A percentile compares a stretch with the other conserved stretches of the same genome.
These are phyloP conservation scores for Hypoxylon rickii DNA, from an alignment of 495 filamentous ascomycete genomes.

Conservation along the genomic window DNA sequence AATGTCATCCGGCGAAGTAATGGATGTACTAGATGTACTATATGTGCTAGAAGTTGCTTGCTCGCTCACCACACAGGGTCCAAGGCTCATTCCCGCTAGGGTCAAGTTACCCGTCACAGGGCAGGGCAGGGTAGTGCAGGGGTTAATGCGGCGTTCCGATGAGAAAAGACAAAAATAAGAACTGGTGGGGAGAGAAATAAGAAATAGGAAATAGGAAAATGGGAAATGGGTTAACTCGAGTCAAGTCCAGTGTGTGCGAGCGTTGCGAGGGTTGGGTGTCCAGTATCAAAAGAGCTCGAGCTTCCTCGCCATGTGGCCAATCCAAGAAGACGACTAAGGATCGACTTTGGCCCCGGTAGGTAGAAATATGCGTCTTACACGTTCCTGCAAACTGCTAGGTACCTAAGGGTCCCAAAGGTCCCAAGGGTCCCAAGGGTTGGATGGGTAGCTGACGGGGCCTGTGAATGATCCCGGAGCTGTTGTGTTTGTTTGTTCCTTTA, in stretches of 20 bases:
- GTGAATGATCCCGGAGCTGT: constrained; percentile 18
- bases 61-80: constrained; percentile 17
- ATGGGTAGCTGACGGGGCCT: constrained; percentile 11
- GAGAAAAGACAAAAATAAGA: constrained; percentile 22
- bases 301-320: constrained; percentile 16
- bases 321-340: constrained; percentile 23
- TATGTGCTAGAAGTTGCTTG: constrained; percentile 1
- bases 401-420: no score
- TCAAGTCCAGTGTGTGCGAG: constrained; percentile 6
- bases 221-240: constrained; percentile 14
- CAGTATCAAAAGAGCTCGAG: constrained; percentile 4
- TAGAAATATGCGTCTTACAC: constrained; percentile 31
- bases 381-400: constrained; percentile 18
- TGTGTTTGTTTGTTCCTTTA: constrained; percentile 27
- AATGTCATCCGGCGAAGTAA: constrained; percentile 23
- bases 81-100: constrained; percentile 24
- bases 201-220: background rate
- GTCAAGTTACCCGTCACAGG: constrained; percentile 18
- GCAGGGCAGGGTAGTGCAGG: constrained; percentile 25
- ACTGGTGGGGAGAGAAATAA: constrained; percentile 19
- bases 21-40: no score
- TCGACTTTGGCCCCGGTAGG: constrained; percentile 17
- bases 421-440: no score
- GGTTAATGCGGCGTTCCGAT: constrained; percentile 23
- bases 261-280: constrained; percentile 14